Conservation (phyloP, 2,329 filamentous ascomycete genomes). For the Boeremia exigua region DNA sequence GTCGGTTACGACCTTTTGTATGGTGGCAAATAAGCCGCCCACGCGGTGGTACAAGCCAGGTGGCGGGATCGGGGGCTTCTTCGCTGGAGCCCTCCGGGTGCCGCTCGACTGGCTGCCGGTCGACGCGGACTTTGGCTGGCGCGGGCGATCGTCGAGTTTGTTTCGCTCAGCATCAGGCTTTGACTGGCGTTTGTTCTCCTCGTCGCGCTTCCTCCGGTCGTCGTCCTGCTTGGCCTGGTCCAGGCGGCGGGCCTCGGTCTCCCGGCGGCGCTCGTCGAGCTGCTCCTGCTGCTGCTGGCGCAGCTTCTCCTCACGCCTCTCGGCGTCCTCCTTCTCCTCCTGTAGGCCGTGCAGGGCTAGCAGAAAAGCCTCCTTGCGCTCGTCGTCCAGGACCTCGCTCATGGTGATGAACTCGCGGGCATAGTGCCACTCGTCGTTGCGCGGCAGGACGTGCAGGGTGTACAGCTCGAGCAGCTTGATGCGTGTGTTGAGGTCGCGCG, state of each 20-base stretch:
- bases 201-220: slow-evolving; percentile 47
- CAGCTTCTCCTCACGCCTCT: slow-evolving; percentile 66
- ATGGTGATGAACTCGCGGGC: slow-evolving; percentile 87
- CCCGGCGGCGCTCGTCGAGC: slow-evolving; percentile 56
- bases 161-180: neutral
- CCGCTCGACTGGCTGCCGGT: slow-evolving; percentile 37
- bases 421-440: slow-evolving; percentile 96
- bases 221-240: slow-evolving; percentile 54
- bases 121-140: slow-evolving; percentile 29
- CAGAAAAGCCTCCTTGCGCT: slow-evolving; percentile 85
- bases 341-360: slow-evolving; percentile 83
- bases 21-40: slow-evolving; percentile 51
- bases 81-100: slow-evolving; percentile 35
- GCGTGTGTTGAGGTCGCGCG: slow-evolving; percentile 80
- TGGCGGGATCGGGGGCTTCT: slow-evolving; percentile 42
- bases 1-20: slow-evolving; percentile 59
- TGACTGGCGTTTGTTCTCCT: slow-evolving; percentile 38
- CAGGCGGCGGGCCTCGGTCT: slow-evolving; percentile 44
- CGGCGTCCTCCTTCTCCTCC: slow-evolving; percentile 80
- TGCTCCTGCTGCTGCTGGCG: slow-evolving; percentile 66
- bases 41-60: slow-evolving; percentile 52
- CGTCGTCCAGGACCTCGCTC: slow-evolving; percentile 88
- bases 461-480: slow-evolving; percentile 96
- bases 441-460: slow-evolving; percentile 89
- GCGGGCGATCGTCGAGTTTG: neutral